Evolutionary conservation across 1,284 basidiomycete species (phyloP).

Genomic region (Tilletia walkeri): DNA sequence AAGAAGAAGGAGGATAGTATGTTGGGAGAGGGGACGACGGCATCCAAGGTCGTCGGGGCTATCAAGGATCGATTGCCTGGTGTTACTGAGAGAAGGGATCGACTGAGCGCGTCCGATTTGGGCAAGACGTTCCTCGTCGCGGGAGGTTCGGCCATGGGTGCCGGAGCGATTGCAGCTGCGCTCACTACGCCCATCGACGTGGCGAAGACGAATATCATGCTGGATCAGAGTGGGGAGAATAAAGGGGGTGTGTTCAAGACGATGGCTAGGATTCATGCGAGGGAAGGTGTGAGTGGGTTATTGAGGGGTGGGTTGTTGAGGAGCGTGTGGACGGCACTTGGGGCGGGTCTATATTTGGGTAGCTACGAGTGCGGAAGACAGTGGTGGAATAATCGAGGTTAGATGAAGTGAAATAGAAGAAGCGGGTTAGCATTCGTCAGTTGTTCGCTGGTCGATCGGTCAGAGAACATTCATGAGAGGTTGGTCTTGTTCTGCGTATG

Average conservation of each 20-base stretch:
- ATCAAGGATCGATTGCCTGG: neutral
- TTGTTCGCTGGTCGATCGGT: too few species aligned
- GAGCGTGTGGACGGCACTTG: slow-evolving; percentile 44
- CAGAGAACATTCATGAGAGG: too few species aligned
- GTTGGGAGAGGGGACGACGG: slow-evolving; percentile 28
- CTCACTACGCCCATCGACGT: slow-evolving; percentile 44
- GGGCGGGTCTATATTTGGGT: slow-evolving; percentile 48
- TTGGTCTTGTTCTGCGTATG: too few species aligned
- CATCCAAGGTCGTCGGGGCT: slow-evolving; percentile 21
- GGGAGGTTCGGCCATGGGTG: slow-evolving; percentile 17
- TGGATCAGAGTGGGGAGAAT: slow-evolving; percentile 18
- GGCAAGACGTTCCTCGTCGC: slow-evolving; percentile 16
- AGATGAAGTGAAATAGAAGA: neutral
- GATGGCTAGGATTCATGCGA: slow-evolving; percentile 28
- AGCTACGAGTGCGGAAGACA: slow-evolving; percentile 45
- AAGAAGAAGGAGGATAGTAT: slow-evolving; percentile 21
- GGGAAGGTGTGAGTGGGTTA: slow-evolving; percentile 37
- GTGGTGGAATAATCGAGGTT: slow-evolving; percentile 35
- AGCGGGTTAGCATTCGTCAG: too few species aligned
- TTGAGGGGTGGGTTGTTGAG: slow-evolving; percentile 41
- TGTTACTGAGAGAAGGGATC: neutral
- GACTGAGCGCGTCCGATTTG: neutral
- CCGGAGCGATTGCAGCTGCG: slow-evolving; percentile 35
- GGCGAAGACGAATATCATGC: slow-evolving; percentile 47
- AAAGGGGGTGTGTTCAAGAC: slow-evolving; percentile 31